Evolutionary conservation across 2,329 filamentous ascomycete genomes (phyloP), one percentile per base, ranked within the genome.

Genomic region (Cordyceps cateniannulata): DNA sequence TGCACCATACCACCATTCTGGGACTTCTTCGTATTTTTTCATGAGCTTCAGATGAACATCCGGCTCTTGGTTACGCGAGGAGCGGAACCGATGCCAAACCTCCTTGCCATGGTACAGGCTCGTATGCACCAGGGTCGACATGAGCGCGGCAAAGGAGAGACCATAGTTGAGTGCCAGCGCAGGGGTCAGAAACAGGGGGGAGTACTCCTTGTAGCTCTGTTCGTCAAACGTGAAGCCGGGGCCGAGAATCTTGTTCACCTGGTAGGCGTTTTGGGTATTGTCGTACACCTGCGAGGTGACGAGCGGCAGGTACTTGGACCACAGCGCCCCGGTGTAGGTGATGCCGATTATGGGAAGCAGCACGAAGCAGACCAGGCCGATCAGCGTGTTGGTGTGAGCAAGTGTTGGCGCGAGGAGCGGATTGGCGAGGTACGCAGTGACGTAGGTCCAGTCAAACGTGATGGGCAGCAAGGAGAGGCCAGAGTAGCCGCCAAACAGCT

Each of bases 251-350:
- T 75, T 76, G 32, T 70, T 73, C 9, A 82, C 80, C 35, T 81
- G 77, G 65, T 85, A 85, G 1, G 70, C 59, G 1, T 68, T 65
- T 20, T 80, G 81, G 0, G 77, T 84, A 61, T 85, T 85, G 69
- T 85, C 83, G 63, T 81, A 85, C 0, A 78, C 81, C 50, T 79
- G 76, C 3, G 78, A 77, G 12, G 78, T 80, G 14, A 81, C 77
- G 51, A 85, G 71, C 0, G 83, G 82, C n/a, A 85, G 67, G 54
- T 82, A 84, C 3, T 82, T 76, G 1, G 81, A 75, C 64, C 77
- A 77, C 57, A 77, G 68, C 1, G 74, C 72, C 18, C 78, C 78
- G 0, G 72, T 72, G 65, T 79, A 81, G 16, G 76, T 73, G 20
- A 81, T 74, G 6, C 76, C 77, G 3, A 81, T 80, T 22, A 81